Conservation (phyloP, 768 basidiomycete genomes). For the Tulasnella sp. region DNA sequence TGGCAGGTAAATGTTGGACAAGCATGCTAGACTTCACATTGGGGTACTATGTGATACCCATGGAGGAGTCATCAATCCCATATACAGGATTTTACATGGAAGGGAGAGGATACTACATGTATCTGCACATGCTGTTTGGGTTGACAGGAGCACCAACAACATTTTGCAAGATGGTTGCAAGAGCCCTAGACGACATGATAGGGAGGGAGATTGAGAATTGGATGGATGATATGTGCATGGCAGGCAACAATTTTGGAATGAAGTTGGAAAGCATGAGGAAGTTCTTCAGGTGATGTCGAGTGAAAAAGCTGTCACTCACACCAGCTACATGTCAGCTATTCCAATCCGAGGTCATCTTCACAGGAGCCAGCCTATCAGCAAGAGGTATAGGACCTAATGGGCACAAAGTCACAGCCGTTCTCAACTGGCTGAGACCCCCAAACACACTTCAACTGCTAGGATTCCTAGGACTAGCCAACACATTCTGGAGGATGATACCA, state of each 20-base stretch:
- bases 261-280: conserved; percentile 22
- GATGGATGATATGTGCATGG: conserved; percentile 32
- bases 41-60: conserved; percentile 28
- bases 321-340: conserved; percentile 31
- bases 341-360: conserved; percentile 31
- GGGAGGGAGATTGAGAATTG: conserved; percentile 28
- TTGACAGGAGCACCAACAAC: conserved; percentile 32
- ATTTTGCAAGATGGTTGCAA: conserved; percentile 25
- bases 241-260: conserved; percentile 28
- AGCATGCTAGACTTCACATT: conserved; percentile 32
- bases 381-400: conserved; percentile 30
- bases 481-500: conserved; percentile 30
- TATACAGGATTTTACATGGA: conserved; percentile 32
- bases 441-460: conserved; percentile 25
- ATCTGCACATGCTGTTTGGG: conserved; percentile 34
- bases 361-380: conserved; percentile 28
- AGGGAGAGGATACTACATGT: conserved; percentile 32
- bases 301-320: conserved; percentile 30
- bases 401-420: conserved; percentile 32
- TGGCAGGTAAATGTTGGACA: conserved; percentile 31
- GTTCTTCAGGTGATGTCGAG: conserved; percentile 26
- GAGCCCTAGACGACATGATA: conserved; percentile 16
- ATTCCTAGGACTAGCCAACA: conserved; percentile 31
- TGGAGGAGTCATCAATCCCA: conserved; percentile 17
- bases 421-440: conserved; percentile 27